A percentile compares a stretch with the other conserved stretches of the same genome.
phyloP scores from a whole-genome alignment of 2,329 filamentous ascomycete species.

The Westerdykella ornata region DNA sequence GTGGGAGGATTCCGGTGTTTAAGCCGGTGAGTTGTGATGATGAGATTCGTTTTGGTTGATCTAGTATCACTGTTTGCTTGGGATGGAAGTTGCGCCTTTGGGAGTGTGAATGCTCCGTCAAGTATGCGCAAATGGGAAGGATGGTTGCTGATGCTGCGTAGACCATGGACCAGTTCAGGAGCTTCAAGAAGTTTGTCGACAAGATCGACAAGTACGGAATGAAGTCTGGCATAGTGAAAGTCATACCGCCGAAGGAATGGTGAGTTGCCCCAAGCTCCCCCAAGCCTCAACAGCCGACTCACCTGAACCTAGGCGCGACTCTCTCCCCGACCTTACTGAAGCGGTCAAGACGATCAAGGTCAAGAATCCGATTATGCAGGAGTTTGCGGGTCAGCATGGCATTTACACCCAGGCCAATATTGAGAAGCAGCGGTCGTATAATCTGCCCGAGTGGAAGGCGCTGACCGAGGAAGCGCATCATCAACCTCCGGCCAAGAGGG shows the following conservation, averaged over 20 bases:
- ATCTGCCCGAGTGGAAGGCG: slow-evolving; percentile 89
- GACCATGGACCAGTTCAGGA: slow-evolving; percentile 88
- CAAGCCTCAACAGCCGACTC: slow-evolving; percentile 22
- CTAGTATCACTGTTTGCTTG: too few species aligned
- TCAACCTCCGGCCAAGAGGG: slow-evolving; percentile 85
- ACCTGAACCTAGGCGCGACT: slow-evolving; percentile 47
- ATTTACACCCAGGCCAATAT: slow-evolving; percentile 97
- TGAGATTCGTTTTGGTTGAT: too few species aligned
- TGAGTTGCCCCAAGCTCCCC: slow-evolving; percentile 45
- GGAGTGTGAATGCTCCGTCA: slow-evolving; percentile 12
- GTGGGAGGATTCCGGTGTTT: slow-evolving; percentile 82
- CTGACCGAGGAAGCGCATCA: slow-evolving; percentile 93
- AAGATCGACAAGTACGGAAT: slow-evolving; percentile 92
- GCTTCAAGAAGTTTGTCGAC: slow-evolving; percentile 86
- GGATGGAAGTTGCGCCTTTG: not conserved
- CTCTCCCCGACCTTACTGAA: slow-evolving; percentile 71
- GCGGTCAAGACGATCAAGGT: slow-evolving; percentile 86
- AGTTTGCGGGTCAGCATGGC: slow-evolving; percentile 92
- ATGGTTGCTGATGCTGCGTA: slow-evolving; percentile 21
- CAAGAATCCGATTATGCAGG: slow-evolving; percentile 95
- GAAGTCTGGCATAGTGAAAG: slow-evolving; percentile 94
- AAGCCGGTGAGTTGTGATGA: slow-evolving; percentile 58
- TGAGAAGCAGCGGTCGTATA: slow-evolving; percentile 91
- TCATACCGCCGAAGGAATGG: slow-evolving; percentile 92
- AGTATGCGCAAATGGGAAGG: too few species aligned